A percentile compares a stretch with the other conserved stretches of the same genome.
phyloP scores from a whole-genome alignment of 2,329 filamentous ascomycete genomes.

The Shiraia bambusicola region DNA sequence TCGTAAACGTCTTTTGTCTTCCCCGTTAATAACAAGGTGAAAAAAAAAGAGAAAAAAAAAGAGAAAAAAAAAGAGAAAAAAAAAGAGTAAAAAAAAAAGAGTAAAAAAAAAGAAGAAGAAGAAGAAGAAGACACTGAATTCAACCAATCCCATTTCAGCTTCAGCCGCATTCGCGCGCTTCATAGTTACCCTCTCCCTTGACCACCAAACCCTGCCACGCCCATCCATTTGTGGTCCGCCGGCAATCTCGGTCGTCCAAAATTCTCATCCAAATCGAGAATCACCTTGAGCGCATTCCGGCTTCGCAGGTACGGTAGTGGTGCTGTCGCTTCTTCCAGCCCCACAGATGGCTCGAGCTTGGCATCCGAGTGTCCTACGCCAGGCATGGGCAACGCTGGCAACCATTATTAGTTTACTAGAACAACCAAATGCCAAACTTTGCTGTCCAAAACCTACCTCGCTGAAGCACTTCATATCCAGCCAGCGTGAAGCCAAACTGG shows the following conservation, averaged over 20 bases:
- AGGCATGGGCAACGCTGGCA: slow-evolving; percentile 70
- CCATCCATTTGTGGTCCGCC: slow-evolving; percentile 37
- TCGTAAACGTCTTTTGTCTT: too few species aligned
- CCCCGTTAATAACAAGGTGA: too few species aligned
- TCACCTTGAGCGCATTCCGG: slow-evolving; percentile 91
- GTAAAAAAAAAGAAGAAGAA: not conserved
- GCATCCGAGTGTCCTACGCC: slow-evolving; percentile 59
- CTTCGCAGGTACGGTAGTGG: slow-evolving; percentile 70
- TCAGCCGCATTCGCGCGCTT: slow-evolving; percentile 17
- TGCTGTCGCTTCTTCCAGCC: slow-evolving; percentile 63
- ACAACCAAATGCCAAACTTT: not conserved
- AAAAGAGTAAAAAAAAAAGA: not conserved
- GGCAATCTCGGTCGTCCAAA: slow-evolving; percentile 75
- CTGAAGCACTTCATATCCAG: slow-evolving; percentile 91
- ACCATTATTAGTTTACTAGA: slow-evolving; percentile 3
- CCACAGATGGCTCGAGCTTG: slow-evolving; percentile 61
- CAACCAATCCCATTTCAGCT: slow-evolving; percentile 37
- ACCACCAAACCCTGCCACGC: slow-evolving; percentile 42
- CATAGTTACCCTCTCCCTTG: slow-evolving; percentile 28
- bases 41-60: not conserved
- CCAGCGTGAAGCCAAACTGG: slow-evolving; percentile 96
- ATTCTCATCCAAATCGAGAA: slow-evolving; percentile 89
- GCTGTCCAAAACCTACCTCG: slow-evolving; percentile 41
- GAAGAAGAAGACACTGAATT: too few species aligned
- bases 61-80: too few species aligned